Evolutionary conservation across 1,139 yeast species (phyloP).

Genomic region (Taiozyma sp.): DNA sequence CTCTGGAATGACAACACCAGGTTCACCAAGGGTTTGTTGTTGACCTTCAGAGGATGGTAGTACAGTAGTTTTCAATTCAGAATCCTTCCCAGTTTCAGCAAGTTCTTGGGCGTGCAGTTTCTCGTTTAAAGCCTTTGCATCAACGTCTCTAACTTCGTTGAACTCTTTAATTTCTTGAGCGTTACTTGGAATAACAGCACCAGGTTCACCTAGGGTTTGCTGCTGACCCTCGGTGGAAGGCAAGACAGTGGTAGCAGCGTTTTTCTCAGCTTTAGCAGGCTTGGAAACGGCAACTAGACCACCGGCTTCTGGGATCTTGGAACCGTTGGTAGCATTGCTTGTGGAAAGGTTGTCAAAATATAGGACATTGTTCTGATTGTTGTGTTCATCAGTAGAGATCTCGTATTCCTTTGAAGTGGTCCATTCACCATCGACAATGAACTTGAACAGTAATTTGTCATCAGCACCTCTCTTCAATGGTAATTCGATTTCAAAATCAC

Average conservation of each 20-base stretch:
- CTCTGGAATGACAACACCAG: constrained; percentile 49
- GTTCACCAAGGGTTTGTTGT: constrained; percentile 49
- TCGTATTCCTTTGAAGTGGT: constrained; percentile 41
- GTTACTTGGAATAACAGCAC: constrained; percentile 43
- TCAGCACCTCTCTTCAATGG: constrained; percentile 36
- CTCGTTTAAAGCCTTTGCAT: constrained; percentile 45
- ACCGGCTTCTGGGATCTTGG: constrained; percentile 58
- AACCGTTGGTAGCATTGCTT: constrained; percentile 23
- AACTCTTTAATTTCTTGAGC: constrained; percentile 43
- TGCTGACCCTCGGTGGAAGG: constrained; percentile 24
- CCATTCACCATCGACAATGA: constrained; percentile 77
- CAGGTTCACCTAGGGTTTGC: constrained; percentile 23
- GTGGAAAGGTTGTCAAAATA: constrained; percentile 28
- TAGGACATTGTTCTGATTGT: constrained; percentile 60
- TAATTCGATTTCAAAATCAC: constrained; percentile 54
- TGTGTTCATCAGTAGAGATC: constrained; percentile 49
- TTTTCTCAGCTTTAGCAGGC: constrained; percentile 6
- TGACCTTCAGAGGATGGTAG: constrained; percentile 47
- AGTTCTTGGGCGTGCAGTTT: constrained; percentile 19
- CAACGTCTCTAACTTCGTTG: constrained; percentile 40
- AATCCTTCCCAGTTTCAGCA: constrained; percentile 10
- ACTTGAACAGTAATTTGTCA: constrained; percentile 55
- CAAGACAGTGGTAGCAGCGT: constrained; percentile 16
- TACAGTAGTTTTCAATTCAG: constrained; percentile 44
- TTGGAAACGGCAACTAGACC: constrained; percentile 20